Base-by-base conservation (phyloP, 768 basidiomycete genomes). In the Lepiota venenata region DNA sequence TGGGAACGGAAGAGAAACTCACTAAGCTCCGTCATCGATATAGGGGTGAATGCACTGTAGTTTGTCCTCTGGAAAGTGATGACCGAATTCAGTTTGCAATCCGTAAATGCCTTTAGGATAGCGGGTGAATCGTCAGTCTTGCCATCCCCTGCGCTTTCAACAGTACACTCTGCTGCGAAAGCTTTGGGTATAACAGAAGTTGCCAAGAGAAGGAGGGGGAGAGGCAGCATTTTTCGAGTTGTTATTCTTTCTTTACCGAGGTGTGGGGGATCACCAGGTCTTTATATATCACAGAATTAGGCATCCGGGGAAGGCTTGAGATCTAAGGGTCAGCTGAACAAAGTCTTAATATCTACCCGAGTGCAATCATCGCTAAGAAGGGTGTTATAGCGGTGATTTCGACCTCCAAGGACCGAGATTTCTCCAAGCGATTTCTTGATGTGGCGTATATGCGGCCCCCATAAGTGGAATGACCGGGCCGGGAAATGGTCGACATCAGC, bases 11-110 rank as follows among this genome's bases (percentile, higher is more conserved):
- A 27, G 25, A 38, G 20, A 32, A 43, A 29, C 44, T 27, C 56
- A 72, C 72, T 58, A 16, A 74, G 63, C 21, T 60, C 64, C 14
- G 65, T 60, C 15, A 73, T 62, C 5, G 71, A 65, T 27, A 74
- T 58, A 3, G 71, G 74, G 8, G 71, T 74, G 53, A 64, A 66
- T 0, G 68, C 69, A 50, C 67, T 72, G 51, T 74, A 75, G 53
- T 71, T 72, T 22, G 63, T 63, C 43, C 61, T 57, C 43, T 57
- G 43, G 52, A 75, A 75, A 15, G 64, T 68, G 57, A 75, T 71
- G 21, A 65, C 50, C 1, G 68, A 66, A 58, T 73, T 61, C 18
- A 58, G 58, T 16, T 65, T 61, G 57, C 74, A 75, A 21, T 69
- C 61, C 36, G 62, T 62, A 60, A 75, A 72, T 9, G 71, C 69